These are phyloP conservation scores for Colletotrichum graminicola DNA, from an alignment of 2,329 filamentous ascomycete species.

Conservation along the genomic window DNA sequence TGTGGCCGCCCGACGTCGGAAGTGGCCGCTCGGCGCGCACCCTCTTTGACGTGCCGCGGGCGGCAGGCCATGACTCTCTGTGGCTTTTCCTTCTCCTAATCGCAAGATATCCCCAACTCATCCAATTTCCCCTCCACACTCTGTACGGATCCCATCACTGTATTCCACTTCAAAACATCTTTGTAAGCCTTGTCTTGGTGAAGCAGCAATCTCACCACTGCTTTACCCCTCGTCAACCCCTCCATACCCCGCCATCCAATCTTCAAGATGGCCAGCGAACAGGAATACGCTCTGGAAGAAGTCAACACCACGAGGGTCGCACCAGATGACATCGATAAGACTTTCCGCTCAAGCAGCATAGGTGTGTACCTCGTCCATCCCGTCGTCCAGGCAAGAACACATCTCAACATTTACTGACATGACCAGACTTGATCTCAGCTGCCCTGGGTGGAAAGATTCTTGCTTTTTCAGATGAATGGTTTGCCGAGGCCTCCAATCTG, in stretches of 20 bases:
- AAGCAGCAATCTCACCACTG: neutral
- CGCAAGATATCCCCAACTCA: neutral
- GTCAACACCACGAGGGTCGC: constrained; percentile 63
- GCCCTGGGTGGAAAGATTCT: constrained; percentile 73
- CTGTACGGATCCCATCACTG: neutral
- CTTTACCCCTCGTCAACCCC: constrained; percentile 21
- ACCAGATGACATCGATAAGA: constrained; percentile 69
- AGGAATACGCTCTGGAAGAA: constrained; percentile 68
- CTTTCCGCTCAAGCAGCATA: constrained; percentile 71
- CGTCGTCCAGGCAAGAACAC: neutral
- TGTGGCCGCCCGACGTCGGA: constrained; percentile 48
- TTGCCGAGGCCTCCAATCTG: constrained; percentile 74
- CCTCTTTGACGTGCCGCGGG: constrained; percentile 6
- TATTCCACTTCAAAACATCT: neutral
- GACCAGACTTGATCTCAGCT: constrained; percentile 70
- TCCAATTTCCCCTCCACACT: too few relatives aligned
- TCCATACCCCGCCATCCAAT: constrained; percentile 10
- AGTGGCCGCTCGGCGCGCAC: constrained; percentile 47
- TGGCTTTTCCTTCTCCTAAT: constrained; percentile 13
- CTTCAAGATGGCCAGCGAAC: constrained; percentile 53
- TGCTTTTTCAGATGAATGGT: constrained; percentile 77
- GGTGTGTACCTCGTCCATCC: constrained; percentile 58
- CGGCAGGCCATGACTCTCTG: constrained; percentile 20
- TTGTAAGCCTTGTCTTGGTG: neutral
- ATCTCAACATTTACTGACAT: constrained; percentile 8